phyloP scores from a whole-genome alignment of 2,329 filamentous ascomycete species.

The Diaporthe sp. region DNA sequence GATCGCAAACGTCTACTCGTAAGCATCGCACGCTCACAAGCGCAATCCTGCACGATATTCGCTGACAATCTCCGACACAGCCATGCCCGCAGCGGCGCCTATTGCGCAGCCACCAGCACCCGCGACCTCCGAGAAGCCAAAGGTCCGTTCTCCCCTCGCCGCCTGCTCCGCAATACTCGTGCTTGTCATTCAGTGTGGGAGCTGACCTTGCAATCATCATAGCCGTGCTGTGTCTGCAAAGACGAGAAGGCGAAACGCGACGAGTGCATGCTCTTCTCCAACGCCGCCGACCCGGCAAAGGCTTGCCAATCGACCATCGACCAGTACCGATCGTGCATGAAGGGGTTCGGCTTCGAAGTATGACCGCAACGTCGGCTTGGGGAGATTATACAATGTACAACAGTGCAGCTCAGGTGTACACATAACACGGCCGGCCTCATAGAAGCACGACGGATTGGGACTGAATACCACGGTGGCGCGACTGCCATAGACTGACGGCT shows the following conservation, averaged over 20 bases:
- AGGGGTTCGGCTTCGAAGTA: slow-evolving; percentile 87
- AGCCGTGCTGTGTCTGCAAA: slow-evolving; percentile 99
- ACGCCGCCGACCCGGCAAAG: slow-evolving; percentile 80
- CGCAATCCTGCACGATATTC: neutral
- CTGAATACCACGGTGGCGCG: neutral
- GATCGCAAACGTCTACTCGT: slow-evolving; percentile 30
- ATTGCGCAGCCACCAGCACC: slow-evolving; percentile 13
- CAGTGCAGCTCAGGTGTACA: neutral
- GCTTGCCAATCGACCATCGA: slow-evolving; percentile 87
- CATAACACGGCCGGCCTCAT: neutral
- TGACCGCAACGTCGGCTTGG: slow-evolving; percentile 42
- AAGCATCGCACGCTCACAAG: neutral
- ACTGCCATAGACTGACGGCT: slow-evolving; percentile 10
- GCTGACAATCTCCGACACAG: slow-evolving; percentile 3
- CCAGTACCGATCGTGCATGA: slow-evolving; percentile 92
- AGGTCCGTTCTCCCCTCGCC: slow-evolving; percentile 18
- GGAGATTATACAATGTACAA: slow-evolving; percentile 32
- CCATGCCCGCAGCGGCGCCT: slow-evolving; percentile 25
- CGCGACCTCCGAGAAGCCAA: slow-evolving; percentile 30
- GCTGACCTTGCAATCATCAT: slow-evolving; percentile 16
- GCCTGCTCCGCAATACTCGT: neutral
- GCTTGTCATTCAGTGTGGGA: no score
- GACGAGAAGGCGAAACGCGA: slow-evolving; percentile 92
- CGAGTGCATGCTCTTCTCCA: slow-evolving; percentile 99
- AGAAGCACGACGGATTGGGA: neutral